These are phyloP conservation scores for Solanum ossicruentum DNA, from an alignment of 257 asterid genomes.

Conservation along the genomic window DNA sequence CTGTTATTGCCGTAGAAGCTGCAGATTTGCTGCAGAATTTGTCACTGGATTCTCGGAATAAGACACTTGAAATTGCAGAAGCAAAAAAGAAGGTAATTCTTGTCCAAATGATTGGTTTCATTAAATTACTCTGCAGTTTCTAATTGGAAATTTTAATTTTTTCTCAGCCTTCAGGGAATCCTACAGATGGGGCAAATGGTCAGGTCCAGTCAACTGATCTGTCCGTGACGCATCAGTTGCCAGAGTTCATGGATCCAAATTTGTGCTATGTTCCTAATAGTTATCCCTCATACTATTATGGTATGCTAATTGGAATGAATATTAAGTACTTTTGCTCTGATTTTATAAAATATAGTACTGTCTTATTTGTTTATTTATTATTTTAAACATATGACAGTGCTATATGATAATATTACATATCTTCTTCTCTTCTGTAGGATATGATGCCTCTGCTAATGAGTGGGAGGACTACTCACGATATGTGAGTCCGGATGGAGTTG, in stretches of 20 bases:
- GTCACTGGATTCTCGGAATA: slow-evolving; percentile 43
- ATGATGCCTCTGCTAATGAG: slow-evolving; percentile 26
- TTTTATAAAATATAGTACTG: not conserved
- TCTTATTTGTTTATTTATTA: not conserved
- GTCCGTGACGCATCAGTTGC: slow-evolving; percentile 28
- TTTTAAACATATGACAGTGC: not conserved
- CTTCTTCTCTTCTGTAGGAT: slow-evolving; percentile 8
- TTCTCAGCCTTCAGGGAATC: slow-evolving; percentile 25
- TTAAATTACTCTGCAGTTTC: not conserved
- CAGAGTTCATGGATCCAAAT: slow-evolving; percentile 39
- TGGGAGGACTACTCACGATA: slow-evolving; percentile 45
- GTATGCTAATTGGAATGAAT: not conserved
- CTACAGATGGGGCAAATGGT: slow-evolving; percentile 10
- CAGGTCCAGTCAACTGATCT: slow-evolving; percentile 28
- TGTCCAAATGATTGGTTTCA: not conserved
- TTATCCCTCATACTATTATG: slow-evolving; percentile 34
- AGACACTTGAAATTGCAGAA: slow-evolving; percentile 29
- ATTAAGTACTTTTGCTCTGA: not conserved
- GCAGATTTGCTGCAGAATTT: slow-evolving; percentile 51
- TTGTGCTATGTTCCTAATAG: slow-evolving; percentile 33
- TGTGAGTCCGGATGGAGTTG: slow-evolving; percentile 36
- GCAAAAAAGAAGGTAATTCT: slow-evolving; percentile 28
- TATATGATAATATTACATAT: not conserved
- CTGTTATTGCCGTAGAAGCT: slow-evolving; percentile 31
- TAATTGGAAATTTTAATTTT: not conserved